Base-by-base conservation (phyloP, 306 rosid genomes). In the Quercus bicolor region DNA sequence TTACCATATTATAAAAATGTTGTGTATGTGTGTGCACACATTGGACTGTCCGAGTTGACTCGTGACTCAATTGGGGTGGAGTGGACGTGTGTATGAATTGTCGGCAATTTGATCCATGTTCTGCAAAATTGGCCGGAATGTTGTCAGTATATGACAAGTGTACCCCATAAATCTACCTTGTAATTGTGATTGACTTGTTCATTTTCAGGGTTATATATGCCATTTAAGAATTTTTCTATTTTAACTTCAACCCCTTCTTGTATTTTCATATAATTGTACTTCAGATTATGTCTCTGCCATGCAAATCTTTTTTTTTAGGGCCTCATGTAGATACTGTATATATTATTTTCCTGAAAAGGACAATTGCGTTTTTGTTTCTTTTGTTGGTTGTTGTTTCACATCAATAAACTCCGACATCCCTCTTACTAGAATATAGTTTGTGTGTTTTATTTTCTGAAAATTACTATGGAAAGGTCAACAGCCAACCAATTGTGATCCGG, bases 21-120 rank as follows among this genome's bases (percentile, higher is more conserved):
- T 48, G 53, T 12, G 13, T 48, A 3, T 48, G 66, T 26, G 59
- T 6, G 16, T 5, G 15, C 52, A 55, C 57, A 11, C 5, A 56
- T 16, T 15, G 59, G 53, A 56, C 28, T 52, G 24, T 26, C 79
- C 86, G 78, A 78, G 81, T 80, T 83, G 16, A 80, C 85, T 78
- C 84, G 77, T 75, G 80, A 84, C 81, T 72, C 73, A 34, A 72
- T 77, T 75, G n/a, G 72, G 77, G 57, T 73, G 34, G 31, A 80
- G 21, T 56, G 57, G 14, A 48, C 53, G 70, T 57, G 40, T 5
- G 14, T 59, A 31, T 57, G 65, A 55, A 61, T 64, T 82, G 90
- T 87, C 91, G 87, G 93, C 84, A 76, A 76, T 73, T 33, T 56
- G 33, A 73, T 79, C 83, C 48, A 68, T 70, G 45, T 56, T 23